Base-by-base conservation (phyloP, 2,329 filamentous ascomycete species). In the Botryotinia convoluta region DNA sequence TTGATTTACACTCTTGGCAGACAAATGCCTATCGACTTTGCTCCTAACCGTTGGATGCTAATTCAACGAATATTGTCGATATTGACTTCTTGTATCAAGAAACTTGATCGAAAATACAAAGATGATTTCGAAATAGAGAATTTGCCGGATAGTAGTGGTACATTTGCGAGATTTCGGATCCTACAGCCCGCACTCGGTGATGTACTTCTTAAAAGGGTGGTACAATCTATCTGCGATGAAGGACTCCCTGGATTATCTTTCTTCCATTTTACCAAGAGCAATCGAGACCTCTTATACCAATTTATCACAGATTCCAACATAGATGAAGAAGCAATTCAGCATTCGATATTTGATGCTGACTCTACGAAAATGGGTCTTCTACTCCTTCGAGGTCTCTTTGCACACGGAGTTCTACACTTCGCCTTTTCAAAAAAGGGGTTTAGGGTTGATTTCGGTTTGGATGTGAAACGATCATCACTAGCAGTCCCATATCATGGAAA, bases 401-500 rank as follows among this genome's bases (percentile, higher is more conserved):
- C 87, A 0, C 80, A 83, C 0, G 86, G 88, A 0, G 82, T 92
- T 0, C 77, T 93, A 0, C 76, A 77, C 0, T 91, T 90, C 73
- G 83, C 82, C 0, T 81, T 92, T 0, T 80, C 81, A 0, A 80
- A 86, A 22, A 92, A 92, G 76, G 82, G 90, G 1, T 93, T 88
- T 88, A 81, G 87, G 4, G 90, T 93, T 0, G 86, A 92, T 71
- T 93, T 90, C 74, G 90, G 91, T 0, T 82, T 87, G 0, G 85
- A 89, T 76, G 74, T 77, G 0, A 77, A 74, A 0, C 80, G 88
- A 3, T 87, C 85, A 0, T 82, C 79, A 68, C 83, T 91, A 0
- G 86, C 87, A 0, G 87, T 92, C 0, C 90, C 89, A 0, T 92
- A 86, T 75, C 83, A 83, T 14, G 88, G 88, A 0, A 91, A 91